These are phyloP conservation scores for Tarenaya hassleriana DNA, from an alignment of 345 rosid genomes.

Conservation along the genomic window DNA sequence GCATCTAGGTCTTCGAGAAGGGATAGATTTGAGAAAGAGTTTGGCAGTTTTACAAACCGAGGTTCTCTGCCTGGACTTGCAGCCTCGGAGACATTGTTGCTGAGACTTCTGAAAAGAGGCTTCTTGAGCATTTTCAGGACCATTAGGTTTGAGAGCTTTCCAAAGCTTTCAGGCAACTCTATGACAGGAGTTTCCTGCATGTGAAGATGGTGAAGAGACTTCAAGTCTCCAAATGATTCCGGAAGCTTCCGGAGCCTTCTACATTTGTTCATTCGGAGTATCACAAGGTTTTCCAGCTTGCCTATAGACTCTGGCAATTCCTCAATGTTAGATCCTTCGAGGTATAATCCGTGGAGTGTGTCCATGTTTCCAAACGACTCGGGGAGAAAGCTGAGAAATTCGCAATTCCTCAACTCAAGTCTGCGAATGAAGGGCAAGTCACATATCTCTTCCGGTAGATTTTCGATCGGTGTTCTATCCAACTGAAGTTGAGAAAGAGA, in stretches of 20 bases:
- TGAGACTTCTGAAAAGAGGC: conserved; percentile 18
- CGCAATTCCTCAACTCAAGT: conserved; percentile 18
- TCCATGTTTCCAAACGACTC: conserved; percentile 18
- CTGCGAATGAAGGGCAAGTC: conserved; percentile 1
- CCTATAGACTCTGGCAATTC: conserved; percentile 21
- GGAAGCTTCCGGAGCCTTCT: conserved; percentile 24
- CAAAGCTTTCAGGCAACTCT: conserved; percentile 25
- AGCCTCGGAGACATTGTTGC: conserved; percentile 3
- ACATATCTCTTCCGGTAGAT: conserved; percentile 22
- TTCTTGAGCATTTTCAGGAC: conserved; percentile 22
- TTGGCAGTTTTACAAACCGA: conserved; percentile 10
- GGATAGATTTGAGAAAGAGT: conserved; percentile 25
- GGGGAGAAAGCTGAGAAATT: conserved; percentile 14
- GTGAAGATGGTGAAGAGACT: conserved; percentile 11
- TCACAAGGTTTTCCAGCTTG: conserved; percentile 16
- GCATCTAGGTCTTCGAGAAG: conserved; percentile 27
- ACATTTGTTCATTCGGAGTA: conserved; percentile 16
- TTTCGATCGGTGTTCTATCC: conserved; percentile 9
- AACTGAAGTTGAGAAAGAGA: conserved; percentile 24
- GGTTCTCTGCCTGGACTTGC: not conserved
- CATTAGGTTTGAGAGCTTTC: conserved; percentile 25
- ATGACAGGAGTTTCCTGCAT: conserved; percentile 11
- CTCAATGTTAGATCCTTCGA: conserved; percentile 23
- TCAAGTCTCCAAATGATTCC: conserved; percentile 24
- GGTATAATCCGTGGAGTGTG: conserved; percentile 12